Percentiles rank a stretch among this genome's conserved stretches.
These are phyloP conservation scores for Aspergillus tanneri DNA, from an alignment of 2,329 filamentous ascomycete species.

Conservation along the genomic window DNA sequence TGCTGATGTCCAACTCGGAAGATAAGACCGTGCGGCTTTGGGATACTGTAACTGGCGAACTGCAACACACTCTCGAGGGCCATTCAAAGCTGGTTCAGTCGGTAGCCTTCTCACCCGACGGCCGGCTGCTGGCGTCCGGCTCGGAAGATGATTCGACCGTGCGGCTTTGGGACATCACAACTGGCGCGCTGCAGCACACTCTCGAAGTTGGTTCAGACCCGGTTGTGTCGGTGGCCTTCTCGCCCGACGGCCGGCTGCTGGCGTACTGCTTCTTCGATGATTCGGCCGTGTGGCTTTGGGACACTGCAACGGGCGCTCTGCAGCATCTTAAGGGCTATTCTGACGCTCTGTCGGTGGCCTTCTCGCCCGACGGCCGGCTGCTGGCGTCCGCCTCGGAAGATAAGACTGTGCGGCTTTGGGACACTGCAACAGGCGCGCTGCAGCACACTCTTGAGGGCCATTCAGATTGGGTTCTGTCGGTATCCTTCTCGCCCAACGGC, in stretches of 20 bases:
- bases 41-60: no score
- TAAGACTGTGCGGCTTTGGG: no score
- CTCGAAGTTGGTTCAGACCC: conserved; percentile 3
- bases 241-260: conserved; percentile 20
- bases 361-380: no score
- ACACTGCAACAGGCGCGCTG: no score
- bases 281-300: conserved; percentile 18
- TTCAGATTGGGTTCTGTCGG: conserved; percentile 10
- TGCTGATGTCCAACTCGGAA: no score
- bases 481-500: conserved; percentile 23
- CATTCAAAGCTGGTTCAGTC: conserved; percentile 11
- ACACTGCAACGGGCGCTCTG: conserved; percentile 13
- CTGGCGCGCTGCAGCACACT: neutral
- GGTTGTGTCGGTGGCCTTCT: conserved; percentile 17
- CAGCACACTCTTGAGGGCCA: no score
- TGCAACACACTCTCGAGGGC: no score
- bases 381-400: no score
- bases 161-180: conserved; percentile 16
- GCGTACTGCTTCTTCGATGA: conserved; percentile 12
- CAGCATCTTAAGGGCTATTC: conserved; percentile 18
- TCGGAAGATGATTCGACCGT: conserved; percentile 17
- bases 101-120: conserved; percentile 22
- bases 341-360: no score
- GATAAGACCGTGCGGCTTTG: no score
- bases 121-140: conserved; percentile 19